Conservation (phyloP, 768 basidiomycete genomes). For the Grammothele lineata region DNA sequence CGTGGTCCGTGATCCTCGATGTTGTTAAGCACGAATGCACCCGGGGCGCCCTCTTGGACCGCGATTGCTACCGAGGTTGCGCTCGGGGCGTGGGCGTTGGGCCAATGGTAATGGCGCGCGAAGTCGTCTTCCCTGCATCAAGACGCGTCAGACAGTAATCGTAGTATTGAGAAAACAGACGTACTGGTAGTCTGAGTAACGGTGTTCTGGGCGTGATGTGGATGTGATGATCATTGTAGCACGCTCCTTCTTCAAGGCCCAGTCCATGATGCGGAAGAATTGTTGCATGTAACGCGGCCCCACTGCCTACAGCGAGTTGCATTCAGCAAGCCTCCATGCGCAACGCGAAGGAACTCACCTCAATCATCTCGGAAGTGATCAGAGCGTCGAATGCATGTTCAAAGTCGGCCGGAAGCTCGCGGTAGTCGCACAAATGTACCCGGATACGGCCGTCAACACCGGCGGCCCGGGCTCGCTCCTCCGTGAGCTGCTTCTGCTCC, state of each 20-base stretch:
- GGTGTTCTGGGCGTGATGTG: constrained; percentile 23
- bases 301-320: too few relatives aligned
- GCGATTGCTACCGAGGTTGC: constrained; percentile 17
- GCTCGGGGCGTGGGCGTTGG: constrained; percentile 21
- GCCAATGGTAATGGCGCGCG: constrained; percentile 28
- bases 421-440: constrained; percentile 46
- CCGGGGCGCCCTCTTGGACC: constrained; percentile 15
- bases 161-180: background rate
- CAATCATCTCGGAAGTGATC: constrained; percentile 79
- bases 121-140: constrained; percentile 23
- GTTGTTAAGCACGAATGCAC: constrained; percentile 19
- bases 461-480: constrained; percentile 34
- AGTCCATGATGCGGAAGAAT: constrained; percentile 28
- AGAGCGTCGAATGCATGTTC: constrained; percentile 60
- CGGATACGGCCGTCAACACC: constrained; percentile 36
- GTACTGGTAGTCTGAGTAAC: constrained; percentile 19
- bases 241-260: constrained; percentile 34
- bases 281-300: too few relatives aligned
- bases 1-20: constrained; percentile 21
- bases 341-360: too few relatives aligned
- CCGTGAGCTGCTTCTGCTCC: constrained; percentile 41
- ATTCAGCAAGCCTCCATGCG: too few relatives aligned
- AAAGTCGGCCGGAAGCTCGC: constrained; percentile 38
- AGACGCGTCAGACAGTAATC: too few relatives aligned
- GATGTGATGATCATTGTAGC: constrained; percentile 27